These are phyloP conservation scores for Aspergillus olivimuriae DNA, from an alignment of 495 filamentous ascomycete species.

Conservation along the genomic window DNA sequence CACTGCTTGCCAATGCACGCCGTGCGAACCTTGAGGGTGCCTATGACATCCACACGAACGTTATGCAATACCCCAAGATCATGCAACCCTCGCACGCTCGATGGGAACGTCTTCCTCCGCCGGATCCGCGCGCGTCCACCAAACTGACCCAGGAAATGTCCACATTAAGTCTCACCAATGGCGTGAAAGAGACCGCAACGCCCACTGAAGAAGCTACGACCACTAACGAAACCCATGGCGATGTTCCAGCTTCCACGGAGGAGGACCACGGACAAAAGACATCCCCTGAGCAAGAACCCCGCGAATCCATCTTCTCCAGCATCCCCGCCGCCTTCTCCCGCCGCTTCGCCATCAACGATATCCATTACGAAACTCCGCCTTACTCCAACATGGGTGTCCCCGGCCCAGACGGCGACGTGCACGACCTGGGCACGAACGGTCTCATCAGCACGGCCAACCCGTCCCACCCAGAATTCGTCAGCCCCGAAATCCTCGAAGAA, in stretches of 20 bases:
- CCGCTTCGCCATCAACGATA: conserved; percentile 73
- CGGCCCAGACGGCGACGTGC: conserved; percentile 55
- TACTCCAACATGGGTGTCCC: conserved; percentile 53
- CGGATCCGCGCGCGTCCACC: conserved; percentile 20
- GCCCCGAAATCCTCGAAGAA: conserved; percentile 60
- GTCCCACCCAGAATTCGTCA: conserved; percentile 42
- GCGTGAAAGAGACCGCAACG: conserved; percentile 17
- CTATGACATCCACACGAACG: conserved; percentile 91
- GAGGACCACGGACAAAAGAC: conserved; percentile 5
- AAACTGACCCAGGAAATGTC: conserved; percentile 33
- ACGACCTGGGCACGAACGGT: conserved; percentile 58
- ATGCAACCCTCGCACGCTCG: conserved; percentile 87
- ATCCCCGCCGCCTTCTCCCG: conserved; percentile 59
- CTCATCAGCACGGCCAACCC: conserved; percentile 45
- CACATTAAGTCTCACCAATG: conserved; percentile 31
- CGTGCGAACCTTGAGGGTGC: conserved; percentile 64
- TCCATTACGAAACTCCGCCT: conserved; percentile 55
- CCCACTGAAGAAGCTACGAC: conserved; percentile 3
- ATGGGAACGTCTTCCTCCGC: conserved; percentile 59
- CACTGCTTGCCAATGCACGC: conserved; percentile 55
- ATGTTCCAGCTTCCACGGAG: too few relatives aligned
- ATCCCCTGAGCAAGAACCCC: conserved; percentile 4
- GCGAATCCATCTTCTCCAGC: conserved; percentile 48
- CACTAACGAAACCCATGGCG: conserved; percentile 10
- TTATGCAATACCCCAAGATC: conserved; percentile 75